Conservation (phyloP, 2,329 filamentous ascomycete genomes). For the Fusarium subglutinans region DNA sequence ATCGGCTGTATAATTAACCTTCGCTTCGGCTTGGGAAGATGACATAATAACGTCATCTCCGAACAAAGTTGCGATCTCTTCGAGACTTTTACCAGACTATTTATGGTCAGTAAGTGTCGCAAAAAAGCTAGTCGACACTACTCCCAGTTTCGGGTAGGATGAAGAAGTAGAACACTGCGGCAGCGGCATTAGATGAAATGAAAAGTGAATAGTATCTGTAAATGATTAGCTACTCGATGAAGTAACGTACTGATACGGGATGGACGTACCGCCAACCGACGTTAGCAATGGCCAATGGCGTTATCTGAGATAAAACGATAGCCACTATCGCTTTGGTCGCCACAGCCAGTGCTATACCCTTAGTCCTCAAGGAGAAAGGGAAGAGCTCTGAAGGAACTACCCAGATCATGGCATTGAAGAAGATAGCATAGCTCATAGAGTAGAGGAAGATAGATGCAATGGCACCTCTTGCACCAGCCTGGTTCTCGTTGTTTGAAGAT, state of each 20-base stretch:
- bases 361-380: too few species aligned
- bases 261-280: too few species aligned
- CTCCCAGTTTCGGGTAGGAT: background rate
- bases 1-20: background rate
- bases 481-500: rapidly evolving
- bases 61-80: background rate
- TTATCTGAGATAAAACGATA: rapidly evolving
- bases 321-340: rapidly evolving
- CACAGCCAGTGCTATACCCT: too few species aligned
- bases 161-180: background rate
- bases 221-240: rapidly evolving
- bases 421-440: too few species aligned
- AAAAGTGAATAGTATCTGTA: background rate
- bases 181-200: background rate
- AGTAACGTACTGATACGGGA: rapidly evolving
- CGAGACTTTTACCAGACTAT: background rate
- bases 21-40: background rate
- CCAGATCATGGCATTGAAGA: too few species aligned
- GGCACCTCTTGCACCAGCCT: too few species aligned
- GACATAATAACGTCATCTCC: background rate
- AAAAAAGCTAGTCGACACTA: background rate
- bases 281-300: too few species aligned
- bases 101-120: too few species aligned
- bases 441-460: too few species aligned
- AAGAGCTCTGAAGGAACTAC: too few species aligned